phyloP scores from a whole-genome alignment of 2,329 filamentous ascomycete species.

The Didymosphaeria variabile region DNA sequence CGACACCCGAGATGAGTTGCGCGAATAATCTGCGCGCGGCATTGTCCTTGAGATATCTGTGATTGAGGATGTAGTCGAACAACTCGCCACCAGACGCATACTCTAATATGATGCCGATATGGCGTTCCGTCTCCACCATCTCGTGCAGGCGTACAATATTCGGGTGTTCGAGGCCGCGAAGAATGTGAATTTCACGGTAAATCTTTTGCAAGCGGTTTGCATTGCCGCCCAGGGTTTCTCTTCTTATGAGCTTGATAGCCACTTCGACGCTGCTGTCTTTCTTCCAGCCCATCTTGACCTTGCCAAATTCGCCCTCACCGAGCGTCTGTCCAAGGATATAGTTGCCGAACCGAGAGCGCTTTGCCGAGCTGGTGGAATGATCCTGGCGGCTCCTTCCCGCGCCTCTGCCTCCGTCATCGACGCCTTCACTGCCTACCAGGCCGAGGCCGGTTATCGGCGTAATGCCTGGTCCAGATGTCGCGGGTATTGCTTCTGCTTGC shows the following conservation, averaged over 20 bases:
- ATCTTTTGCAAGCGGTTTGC: slow-evolving; percentile 93
- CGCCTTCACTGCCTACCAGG: slow-evolving; percentile 60
- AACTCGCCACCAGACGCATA: slow-evolving; percentile 97
- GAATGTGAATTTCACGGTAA: slow-evolving; percentile 93
- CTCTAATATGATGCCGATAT: slow-evolving; percentile 98
- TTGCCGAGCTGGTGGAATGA: slow-evolving; percentile 66
- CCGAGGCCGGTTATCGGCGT: slow-evolving; percentile 59
- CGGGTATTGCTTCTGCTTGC: slow-evolving; percentile 66
- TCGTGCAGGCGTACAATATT: slow-evolving; percentile 98
- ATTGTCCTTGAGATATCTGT: slow-evolving; percentile 94
- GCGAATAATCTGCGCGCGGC: slow-evolving; percentile 91
- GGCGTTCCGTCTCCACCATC: slow-evolving; percentile 96
- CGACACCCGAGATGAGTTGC: slow-evolving; percentile 94
- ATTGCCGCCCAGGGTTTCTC: slow-evolving; percentile 88
- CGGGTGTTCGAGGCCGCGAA: slow-evolving; percentile 86
- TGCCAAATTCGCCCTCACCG: slow-evolving; percentile 97
- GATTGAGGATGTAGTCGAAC: slow-evolving; percentile 97
- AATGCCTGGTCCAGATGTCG: slow-evolving; percentile 53
- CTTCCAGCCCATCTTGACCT: slow-evolving; percentile 99
- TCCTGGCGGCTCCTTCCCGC: slow-evolving; percentile 64
- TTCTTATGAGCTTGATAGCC: slow-evolving; percentile 96
- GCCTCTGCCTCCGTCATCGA: slow-evolving; percentile 57
- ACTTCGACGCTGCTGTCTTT: slow-evolving; percentile 91
- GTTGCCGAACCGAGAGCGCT: slow-evolving; percentile 90
- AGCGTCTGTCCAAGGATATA: slow-evolving; percentile 96